phyloP scores from a whole-genome alignment of 1,284 basidiomycete species.

The Ceratobasidium sp. region DNA sequence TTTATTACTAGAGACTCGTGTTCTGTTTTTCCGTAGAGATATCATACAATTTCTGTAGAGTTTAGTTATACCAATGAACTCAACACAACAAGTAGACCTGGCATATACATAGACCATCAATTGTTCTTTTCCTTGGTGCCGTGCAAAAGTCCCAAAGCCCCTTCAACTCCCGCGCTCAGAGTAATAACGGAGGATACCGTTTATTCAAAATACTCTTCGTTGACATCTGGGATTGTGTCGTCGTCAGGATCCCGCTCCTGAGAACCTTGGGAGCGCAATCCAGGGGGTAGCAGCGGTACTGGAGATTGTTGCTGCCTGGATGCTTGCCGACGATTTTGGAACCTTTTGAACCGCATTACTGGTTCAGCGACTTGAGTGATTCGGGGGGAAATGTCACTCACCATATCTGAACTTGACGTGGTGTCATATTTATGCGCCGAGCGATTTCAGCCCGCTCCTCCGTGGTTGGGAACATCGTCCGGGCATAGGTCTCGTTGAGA shows the following conservation, averaged over 20 bases:
- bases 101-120: not conserved
- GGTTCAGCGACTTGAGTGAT: not conserved
- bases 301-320: constrained; percentile 34
- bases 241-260: constrained; percentile 3
- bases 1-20: constrained; percentile 43
- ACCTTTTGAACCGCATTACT: constrained; percentile 34
- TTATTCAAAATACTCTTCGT: no score
- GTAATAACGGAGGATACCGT: no score
- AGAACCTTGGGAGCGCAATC: not conserved
- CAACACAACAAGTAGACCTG: not conserved
- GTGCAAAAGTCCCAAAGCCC: no score
- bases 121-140: not conserved
- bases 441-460: constrained; percentile 84
- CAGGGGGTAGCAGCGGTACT: not conserved
- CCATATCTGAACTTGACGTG: constrained; percentile 88
- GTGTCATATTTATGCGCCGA: constrained; percentile 81
- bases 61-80: not conserved
- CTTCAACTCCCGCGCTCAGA: no score
- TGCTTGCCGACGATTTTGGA: constrained; percentile 50
- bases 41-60: constrained; percentile 18
- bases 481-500: constrained; percentile 80
- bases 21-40: constrained; percentile 9
- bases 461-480: constrained; percentile 86
- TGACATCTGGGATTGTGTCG: not conserved
- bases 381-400: constrained; percentile 56